Conservation (phyloP, 2,329 filamentous ascomycete species). For the Fusarium sp. region DNA sequence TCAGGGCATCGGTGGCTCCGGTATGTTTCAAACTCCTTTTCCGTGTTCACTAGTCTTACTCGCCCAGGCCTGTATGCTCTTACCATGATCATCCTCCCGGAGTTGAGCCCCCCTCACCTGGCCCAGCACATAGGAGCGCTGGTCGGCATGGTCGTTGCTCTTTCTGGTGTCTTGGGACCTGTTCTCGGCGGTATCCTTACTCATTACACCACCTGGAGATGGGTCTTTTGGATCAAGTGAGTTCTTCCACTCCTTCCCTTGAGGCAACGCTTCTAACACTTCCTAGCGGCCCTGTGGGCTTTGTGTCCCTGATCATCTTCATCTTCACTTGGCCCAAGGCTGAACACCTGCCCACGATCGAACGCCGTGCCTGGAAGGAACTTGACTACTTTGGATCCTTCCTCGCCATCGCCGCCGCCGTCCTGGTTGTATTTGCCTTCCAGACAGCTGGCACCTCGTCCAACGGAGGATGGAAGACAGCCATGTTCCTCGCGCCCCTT, state of each 20-base stretch:
- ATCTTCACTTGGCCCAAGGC: constrained; percentile 62
- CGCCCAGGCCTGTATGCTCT: constrained; percentile 63
- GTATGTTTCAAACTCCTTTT: constrained; percentile 39
- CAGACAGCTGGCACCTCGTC: constrained; percentile 59
- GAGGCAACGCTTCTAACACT: constrained; percentile 4
- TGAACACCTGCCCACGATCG: constrained; percentile 52
- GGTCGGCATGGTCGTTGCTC: constrained; percentile 62
- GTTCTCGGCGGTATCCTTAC: constrained; percentile 64
- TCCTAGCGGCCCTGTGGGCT: constrained; percentile 62
- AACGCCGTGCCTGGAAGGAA: constrained; percentile 59
- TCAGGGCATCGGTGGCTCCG: constrained; percentile 65
- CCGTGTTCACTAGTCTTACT: neutral
- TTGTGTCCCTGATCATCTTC: constrained; percentile 60
- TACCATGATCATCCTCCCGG: constrained; percentile 67
- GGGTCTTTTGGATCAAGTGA: constrained; percentile 72
- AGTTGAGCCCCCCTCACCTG: constrained; percentile 57
- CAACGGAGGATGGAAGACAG: constrained; percentile 56
- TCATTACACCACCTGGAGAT: constrained; percentile 62
- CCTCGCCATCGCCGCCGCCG: constrained; percentile 65
- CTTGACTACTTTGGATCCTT: constrained; percentile 66
- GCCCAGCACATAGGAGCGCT: constrained; percentile 59
- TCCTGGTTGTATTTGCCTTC: constrained; percentile 69
- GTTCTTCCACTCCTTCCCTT: neutral
- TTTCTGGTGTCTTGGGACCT: constrained; percentile 63
- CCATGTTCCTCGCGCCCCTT: constrained; percentile 49